Conservation (phyloP, 139 green algal species). For the Haematococcus sp. region DNA sequence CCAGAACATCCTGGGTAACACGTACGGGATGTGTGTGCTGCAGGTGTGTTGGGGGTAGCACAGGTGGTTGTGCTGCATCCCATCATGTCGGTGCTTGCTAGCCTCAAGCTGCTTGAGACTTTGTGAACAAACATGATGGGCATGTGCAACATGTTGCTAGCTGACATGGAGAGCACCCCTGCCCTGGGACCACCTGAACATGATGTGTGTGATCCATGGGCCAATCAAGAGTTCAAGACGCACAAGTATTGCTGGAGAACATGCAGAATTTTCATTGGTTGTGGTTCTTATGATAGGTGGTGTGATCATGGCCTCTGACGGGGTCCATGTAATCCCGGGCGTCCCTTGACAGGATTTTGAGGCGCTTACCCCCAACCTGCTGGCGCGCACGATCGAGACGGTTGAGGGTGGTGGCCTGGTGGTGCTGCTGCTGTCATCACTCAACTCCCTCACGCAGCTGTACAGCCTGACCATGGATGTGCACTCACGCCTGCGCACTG, state of each 20-base stretch:
- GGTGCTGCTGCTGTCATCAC: slow-evolving; percentile 86
- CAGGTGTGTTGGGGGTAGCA: slow-evolving; percentile 66
- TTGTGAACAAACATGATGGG: no score
- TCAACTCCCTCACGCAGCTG: slow-evolving; percentile 87
- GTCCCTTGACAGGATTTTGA: slow-evolving; percentile 99
- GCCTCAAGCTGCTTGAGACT: neutral
- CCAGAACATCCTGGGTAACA: slow-evolving; percentile 96
- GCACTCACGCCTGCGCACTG: slow-evolving; percentile 87
- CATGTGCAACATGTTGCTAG: no score
- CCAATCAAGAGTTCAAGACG: no score
- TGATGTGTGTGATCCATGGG: no score
- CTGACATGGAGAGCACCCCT: no score
- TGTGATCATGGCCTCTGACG: no score
- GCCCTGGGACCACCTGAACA: no score
- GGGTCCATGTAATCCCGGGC: no score
- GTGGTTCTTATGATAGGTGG: no score
- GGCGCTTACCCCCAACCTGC: slow-evolving; percentile 95
- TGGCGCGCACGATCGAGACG: slow-evolving; percentile 96
- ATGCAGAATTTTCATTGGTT: no score
- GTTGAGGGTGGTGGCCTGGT: slow-evolving; percentile 96
- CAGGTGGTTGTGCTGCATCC: neutral
- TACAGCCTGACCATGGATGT: slow-evolving; percentile 98
- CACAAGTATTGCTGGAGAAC: no score
- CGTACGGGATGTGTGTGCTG: slow-evolving; percentile 98
- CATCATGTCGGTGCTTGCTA: slow-evolving; percentile 13